A percentile compares a stretch with the other conserved stretches of the same genome.
Evolutionary conservation across 371 early-diverging fungal species (phyloP).

Genomic region (Zopfochytrium polystomum): DNA sequence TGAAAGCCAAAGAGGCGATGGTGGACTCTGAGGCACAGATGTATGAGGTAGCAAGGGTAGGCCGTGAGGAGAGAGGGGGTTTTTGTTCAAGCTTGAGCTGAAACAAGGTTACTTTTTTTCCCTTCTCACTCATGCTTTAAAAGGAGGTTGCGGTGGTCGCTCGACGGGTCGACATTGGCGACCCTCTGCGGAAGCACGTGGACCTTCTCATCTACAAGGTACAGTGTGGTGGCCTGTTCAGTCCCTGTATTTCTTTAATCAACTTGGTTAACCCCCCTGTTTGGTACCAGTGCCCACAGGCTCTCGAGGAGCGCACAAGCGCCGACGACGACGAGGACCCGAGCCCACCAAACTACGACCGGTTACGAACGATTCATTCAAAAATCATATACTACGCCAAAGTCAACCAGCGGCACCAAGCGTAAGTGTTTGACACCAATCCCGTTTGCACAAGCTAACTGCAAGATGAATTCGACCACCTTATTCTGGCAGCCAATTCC

Average conservation of each 20-base stretch:
- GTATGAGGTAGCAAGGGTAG: conserved; percentile 62
- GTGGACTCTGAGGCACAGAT: conserved; percentile 73
- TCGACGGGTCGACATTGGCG: conserved; percentile 41
- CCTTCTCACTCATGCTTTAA: no score
- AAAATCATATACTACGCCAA: conserved; percentile 55
- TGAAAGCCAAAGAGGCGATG: conserved; percentile 69
- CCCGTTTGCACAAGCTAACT: not conserved
- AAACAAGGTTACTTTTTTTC: no score
- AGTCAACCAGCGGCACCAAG: conserved; percentile 60
- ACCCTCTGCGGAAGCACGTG: conserved; percentile 54
- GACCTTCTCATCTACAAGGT: conserved; percentile 52
- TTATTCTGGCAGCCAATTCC: conserved; percentile 54
- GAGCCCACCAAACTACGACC: conserved; percentile 19
- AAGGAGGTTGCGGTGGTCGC: conserved; percentile 44
- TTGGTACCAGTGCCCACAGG: conserved; percentile 45
- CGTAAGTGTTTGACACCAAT: conserved; percentile 47
- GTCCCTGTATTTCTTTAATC: no score
- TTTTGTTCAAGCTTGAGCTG: no score
- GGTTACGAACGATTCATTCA: conserved; percentile 36
- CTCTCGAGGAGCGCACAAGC: conserved; percentile 27
- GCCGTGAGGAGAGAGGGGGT: no score
- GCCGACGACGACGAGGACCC: conserved; percentile 2
- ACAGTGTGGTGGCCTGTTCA: no score
- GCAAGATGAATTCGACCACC: not conserved
- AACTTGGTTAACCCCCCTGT: no score